phyloP scores from a whole-genome alignment of 1,139 yeast genomes.

The Tardiomyces blankii region DNA sequence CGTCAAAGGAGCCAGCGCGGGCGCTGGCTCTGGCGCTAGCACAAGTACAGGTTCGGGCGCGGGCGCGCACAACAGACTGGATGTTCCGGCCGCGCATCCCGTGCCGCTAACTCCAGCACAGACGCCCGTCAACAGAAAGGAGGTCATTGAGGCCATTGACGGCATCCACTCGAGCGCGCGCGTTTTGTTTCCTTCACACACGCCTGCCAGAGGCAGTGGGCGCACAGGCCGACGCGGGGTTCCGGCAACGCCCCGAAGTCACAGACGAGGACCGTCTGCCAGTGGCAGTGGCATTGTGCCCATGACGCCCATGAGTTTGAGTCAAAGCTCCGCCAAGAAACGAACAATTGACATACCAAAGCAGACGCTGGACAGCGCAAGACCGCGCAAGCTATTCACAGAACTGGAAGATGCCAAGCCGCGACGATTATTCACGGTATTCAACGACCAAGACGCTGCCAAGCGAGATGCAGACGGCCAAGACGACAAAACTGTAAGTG shows the following conservation, averaged over 20 bases:
- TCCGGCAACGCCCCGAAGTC: background rate
- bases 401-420: background rate
- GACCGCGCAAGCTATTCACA: background rate
- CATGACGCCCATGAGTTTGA: background rate
- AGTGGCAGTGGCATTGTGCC: background rate
- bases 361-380: background rate
- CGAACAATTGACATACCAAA: background rate
- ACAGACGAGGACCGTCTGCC: background rate
- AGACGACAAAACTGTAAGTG: background rate
- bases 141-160: conserved; percentile 8
- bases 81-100: conserved; percentile 1
- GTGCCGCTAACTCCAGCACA: conserved; percentile 17
- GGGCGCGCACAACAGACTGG: background rate
- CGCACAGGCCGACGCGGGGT: background rate
- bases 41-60: too few species aligned
- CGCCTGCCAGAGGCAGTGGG: background rate
- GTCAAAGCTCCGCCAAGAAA: background rate
- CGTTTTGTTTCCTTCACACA: background rate
- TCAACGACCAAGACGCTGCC: background rate
- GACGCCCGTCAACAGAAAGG: conserved; percentile 15
- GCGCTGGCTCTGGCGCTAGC: background rate
- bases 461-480: background rate
- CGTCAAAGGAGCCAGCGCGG: background rate
- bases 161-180: background rate
- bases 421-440: background rate